A percentile compares a stretch with the other conserved stretches of the same genome.
Evolutionary conservation across 768 basidiomycete genomes (phyloP).

Genomic region (Galerina marginata): DNA sequence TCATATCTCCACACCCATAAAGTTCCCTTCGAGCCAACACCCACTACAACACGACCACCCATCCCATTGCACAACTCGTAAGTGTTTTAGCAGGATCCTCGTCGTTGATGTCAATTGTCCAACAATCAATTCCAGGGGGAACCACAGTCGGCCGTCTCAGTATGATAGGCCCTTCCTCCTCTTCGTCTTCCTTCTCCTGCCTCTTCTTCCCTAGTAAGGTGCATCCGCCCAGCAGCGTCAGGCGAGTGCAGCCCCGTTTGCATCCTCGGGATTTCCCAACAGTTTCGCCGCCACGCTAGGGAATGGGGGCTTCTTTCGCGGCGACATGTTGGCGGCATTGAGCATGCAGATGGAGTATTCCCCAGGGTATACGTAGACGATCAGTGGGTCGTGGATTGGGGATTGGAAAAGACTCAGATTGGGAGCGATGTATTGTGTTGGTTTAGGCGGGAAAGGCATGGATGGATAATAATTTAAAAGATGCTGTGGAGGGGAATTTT

Average conservation of each 20-base stretch:
- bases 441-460: conserved; percentile 47
- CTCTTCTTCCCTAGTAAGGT: neutral
- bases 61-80: conserved; percentile 46
- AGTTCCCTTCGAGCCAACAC: conserved; percentile 43
- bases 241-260: conserved; percentile 1
- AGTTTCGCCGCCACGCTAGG: conserved; percentile 34
- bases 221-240: conserved; percentile 4
- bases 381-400: conserved; percentile 55
- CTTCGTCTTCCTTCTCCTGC: conserved; percentile 11
- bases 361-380: conserved; percentile 47
- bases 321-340: conserved; percentile 51
- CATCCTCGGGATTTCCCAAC: neutral
- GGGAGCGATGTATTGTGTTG: conserved; percentile 37
- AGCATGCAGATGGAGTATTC: conserved; percentile 46
- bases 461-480: conserved; percentile 66
- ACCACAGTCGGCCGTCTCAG: conserved; percentile 15
- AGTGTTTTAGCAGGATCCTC: conserved; percentile 29
- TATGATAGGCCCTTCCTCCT: conserved; percentile 1
- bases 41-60: conserved; percentile 46
- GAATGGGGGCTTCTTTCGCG: conserved; percentile 48
- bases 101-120: conserved; percentile 25
- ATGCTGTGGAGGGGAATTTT: conserved; percentile 45
- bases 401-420: conserved; percentile 50
- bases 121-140: conserved; percentile 22
- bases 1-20: conserved; percentile 47